phyloP scores from a whole-genome alignment of 305 asterid genomes.

The Coffea humblotiana region DNA sequence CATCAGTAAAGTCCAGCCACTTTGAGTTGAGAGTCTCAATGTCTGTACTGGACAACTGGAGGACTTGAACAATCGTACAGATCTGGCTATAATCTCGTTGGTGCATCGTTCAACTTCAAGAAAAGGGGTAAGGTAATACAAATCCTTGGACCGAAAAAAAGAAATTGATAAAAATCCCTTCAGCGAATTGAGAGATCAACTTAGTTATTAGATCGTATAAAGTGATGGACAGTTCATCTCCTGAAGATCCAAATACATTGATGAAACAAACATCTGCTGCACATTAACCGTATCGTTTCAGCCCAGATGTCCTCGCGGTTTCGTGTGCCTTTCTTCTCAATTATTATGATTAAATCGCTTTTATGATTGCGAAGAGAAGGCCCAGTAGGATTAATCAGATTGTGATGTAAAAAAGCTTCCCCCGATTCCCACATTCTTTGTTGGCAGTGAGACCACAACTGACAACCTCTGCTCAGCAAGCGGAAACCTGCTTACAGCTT shows the following conservation, averaged over 20 bases:
- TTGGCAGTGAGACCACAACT: slow-evolving; percentile 11
- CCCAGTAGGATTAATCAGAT: not conserved
- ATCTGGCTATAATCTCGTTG: not conserved
- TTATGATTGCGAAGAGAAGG: not conserved
- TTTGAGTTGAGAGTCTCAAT: not conserved
- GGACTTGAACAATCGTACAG: too few species aligned
- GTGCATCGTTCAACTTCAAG: not conserved
- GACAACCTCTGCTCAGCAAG: slow-evolving; percentile 6
- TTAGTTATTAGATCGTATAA: too few species aligned
- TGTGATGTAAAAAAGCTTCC: not conserved
- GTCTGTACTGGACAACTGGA: too few species aligned
- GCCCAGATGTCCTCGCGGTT: not conserved
- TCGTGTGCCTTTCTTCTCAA: not conserved
- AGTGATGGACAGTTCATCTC: not conserved
- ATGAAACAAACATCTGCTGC: not conserved
- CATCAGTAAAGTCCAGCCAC: not conserved
- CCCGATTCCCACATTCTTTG: not conserved
- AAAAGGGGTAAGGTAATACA: not conserved
- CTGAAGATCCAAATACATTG: not conserved
- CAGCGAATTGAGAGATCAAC: too few species aligned
- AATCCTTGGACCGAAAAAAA: too few species aligned
- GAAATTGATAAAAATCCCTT: too few species aligned
- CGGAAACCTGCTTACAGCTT: slow-evolving; percentile 16
- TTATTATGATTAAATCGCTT: not conserved
- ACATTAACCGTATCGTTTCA: not conserved